These are phyloP conservation scores for Penicillium sp. DNA, from an alignment of 2,329 filamentous ascomycete genomes.

Conservation along the genomic window DNA sequence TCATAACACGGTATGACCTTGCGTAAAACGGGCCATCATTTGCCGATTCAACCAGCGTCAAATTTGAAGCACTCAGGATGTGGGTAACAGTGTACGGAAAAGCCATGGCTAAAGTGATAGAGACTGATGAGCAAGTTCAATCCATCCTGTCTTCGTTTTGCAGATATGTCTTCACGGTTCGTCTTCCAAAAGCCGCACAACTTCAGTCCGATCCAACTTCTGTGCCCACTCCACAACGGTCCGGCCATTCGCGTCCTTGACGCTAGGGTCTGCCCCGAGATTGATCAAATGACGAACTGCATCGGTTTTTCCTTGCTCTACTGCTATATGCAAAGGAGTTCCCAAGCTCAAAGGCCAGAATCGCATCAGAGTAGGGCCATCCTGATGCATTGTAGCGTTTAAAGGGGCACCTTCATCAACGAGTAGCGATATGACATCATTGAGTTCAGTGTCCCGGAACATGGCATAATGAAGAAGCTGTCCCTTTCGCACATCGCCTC, in stretches of 20 bases:
- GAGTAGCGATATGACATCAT: constrained; percentile 25
- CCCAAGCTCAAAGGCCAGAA: constrained; percentile 18
- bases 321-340: constrained; percentile 15
- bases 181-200: background rate
- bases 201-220: constrained; percentile 6
- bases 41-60: no score
- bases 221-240: constrained; percentile 13
- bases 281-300: constrained; percentile 11
- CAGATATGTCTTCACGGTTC: no score
- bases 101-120: no score
- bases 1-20: no score
- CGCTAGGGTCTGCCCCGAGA: constrained; percentile 11
- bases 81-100: no score
- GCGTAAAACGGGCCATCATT: no score
- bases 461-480: constrained; percentile 34
- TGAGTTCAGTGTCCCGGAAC: constrained; percentile 16
- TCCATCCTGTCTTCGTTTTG: no score
- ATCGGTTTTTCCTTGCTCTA: constrained; percentile 15
- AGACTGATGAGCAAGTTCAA: no score
- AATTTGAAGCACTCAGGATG: no score
- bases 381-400: constrained; percentile 29
- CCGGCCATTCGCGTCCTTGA: constrained; percentile 13
- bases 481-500: constrained; percentile 28
- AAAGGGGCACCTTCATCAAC: constrained; percentile 28
- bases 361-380: constrained; percentile 22